These are phyloP conservation scores for Quercus wislizeni DNA, from an alignment of 306 rosid genomes.

Conservation along the genomic window DNA sequence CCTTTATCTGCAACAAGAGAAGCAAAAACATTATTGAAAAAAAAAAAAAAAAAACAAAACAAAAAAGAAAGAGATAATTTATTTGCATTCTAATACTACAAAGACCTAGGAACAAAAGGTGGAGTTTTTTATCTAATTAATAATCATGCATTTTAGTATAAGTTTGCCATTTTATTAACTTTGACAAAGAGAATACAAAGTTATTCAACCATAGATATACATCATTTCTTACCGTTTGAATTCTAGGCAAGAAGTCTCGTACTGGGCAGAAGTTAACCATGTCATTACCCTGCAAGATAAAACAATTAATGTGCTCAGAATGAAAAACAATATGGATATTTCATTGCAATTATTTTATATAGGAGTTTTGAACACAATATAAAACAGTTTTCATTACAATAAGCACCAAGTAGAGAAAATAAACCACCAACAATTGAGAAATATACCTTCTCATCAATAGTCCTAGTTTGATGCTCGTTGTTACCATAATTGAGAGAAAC, in stretches of 20 bases:
- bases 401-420: background rate
- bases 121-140: no score
- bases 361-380: background rate
- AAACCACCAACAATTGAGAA: background rate
- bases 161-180: no score
- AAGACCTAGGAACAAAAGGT: background rate
- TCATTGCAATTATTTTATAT: background rate
- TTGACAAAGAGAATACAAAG: background rate
- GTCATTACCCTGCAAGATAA: constrained; percentile 43
- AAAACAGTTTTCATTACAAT: background rate
- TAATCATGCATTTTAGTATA: no score
- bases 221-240: constrained; percentile 37
- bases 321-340: background rate
- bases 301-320: background rate
- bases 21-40: constrained; percentile 2
- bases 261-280: constrained; percentile 49
- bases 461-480: constrained; percentile 33
- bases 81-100: background rate
- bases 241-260: constrained; percentile 34
- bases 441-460: constrained; percentile 45
- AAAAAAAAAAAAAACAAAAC: background rate
- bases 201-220: background rate
- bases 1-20: constrained; percentile 32
- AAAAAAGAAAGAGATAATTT: background rate
- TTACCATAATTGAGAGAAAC: constrained; percentile 37